phyloP scores from a whole-genome alignment of 495 filamentous ascomycete genomes.

The Aspergillus kassunensis region DNA sequence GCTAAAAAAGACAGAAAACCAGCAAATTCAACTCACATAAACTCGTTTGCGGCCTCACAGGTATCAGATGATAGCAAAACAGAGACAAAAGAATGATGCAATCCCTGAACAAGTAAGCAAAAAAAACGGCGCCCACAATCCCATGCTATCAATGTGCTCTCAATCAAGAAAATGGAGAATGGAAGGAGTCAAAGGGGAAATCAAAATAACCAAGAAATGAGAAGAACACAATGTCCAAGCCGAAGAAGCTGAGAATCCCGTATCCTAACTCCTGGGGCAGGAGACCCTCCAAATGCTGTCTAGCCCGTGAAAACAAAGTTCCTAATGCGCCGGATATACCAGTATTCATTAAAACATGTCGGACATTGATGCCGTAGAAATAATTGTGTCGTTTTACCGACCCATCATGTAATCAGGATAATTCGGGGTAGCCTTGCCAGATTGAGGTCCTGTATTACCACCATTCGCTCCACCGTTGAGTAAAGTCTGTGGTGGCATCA shows the following conservation, averaged over 20 bases:
- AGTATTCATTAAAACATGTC: constrained; percentile 47
- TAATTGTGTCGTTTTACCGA: constrained; percentile 35
- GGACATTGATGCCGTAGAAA: constrained; percentile 37
- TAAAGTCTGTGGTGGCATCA: constrained; percentile 32
- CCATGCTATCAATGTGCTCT: constrained; percentile 26
- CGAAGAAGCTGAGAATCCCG: constrained; percentile 28
- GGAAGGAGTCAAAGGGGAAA: constrained; percentile 12
- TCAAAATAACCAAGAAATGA: constrained; percentile 10
- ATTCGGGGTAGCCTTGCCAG: constrained; percentile 43
- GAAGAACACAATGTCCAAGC: constrained; percentile 6
- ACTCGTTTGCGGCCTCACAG: constrained; percentile 24
- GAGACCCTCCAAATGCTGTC: constrained; percentile 48
- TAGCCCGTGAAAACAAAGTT: constrained; percentile 37
- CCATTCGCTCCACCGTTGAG: constrained; percentile 33
- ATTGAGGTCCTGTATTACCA: constrained; percentile 35
- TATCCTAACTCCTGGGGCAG: constrained; percentile 43
- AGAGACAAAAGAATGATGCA: constrained; percentile 30
- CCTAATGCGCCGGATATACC: constrained; percentile 46
- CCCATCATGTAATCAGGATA: constrained; percentile 62
- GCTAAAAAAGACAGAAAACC: constrained; percentile 11
- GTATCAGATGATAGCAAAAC: constrained; percentile 25
- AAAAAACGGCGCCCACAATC: constrained; percentile 37
- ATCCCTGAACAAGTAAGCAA: constrained; percentile 31
- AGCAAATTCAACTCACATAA: constrained; percentile 8
- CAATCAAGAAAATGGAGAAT: constrained; percentile 15